Evolutionary conservation across 495 filamentous ascomycete species (phyloP).

Genomic region (Arthonia radiata): DNA sequence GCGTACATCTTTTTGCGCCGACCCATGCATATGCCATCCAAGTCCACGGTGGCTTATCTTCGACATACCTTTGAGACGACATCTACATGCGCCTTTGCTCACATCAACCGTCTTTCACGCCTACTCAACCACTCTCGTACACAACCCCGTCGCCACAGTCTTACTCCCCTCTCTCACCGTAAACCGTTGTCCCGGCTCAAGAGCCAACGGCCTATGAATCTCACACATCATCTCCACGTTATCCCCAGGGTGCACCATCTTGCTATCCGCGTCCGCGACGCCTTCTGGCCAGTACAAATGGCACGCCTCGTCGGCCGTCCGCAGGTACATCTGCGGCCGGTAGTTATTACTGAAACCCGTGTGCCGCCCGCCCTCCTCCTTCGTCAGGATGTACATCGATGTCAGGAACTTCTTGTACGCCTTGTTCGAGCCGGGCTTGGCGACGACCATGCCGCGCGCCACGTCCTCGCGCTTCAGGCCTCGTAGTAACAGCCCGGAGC

Average conservation of each 20-base stretch:
- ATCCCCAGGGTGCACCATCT: slow-evolving; percentile 89
- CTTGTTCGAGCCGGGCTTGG: slow-evolving; percentile 49
- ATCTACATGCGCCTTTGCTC: too few relatives aligned
- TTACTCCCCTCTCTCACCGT: slow-evolving; percentile 91
- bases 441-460: slow-evolving; percentile 77
- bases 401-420: slow-evolving; percentile 73
- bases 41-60: too few relatives aligned
- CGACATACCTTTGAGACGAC: too few relatives aligned
- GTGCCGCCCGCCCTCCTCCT: slow-evolving; percentile 93
- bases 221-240: slow-evolving; percentile 87
- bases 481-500: slow-evolving; percentile 91
- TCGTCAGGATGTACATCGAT: slow-evolving; percentile 88
- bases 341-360: slow-evolving; percentile 86
- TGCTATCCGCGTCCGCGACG: slow-evolving; percentile 31
- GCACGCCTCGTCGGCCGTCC: slow-evolving; percentile 75
- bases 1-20: too few relatives aligned
- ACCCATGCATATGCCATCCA: too few relatives aligned
- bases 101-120: too few relatives aligned
- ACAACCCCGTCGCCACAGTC: too few relatives aligned
- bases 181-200: slow-evolving; percentile 78
- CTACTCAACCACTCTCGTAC: too few relatives aligned
- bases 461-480: slow-evolving; percentile 87
- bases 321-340: slow-evolving; percentile 81
- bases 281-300: slow-evolving; percentile 64
- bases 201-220: slow-evolving; percentile 54